Conservation (phyloP, 2,329 filamentous ascomycete species). For the Orbilia quercus region DNA sequence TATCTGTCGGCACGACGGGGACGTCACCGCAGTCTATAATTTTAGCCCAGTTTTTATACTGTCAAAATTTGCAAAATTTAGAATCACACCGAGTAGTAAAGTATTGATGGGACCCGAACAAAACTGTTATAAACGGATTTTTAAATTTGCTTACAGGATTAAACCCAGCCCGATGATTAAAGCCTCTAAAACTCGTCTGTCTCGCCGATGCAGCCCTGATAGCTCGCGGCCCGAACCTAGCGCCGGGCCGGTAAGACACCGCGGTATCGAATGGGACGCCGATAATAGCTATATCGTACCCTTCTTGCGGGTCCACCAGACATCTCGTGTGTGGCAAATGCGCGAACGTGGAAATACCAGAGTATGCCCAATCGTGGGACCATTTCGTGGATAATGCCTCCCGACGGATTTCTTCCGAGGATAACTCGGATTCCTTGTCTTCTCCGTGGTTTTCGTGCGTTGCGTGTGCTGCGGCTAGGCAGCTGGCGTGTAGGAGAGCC, state of each 20-base stretch:
- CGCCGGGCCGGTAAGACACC: conserved; percentile 76
- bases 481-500: conserved; percentile 14
- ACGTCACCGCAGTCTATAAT: conserved; percentile 93
- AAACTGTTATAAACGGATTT: too few relatives aligned
- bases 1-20: conserved; percentile 86
- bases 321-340: conserved; percentile 77
- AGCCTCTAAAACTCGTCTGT: conserved; percentile 81
- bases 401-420: conserved; percentile 7
- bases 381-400: conserved; percentile 37
- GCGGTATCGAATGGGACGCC: conserved; percentile 80
- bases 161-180: conserved; percentile 82
- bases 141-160: conserved; percentile 70
- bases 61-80: neutral
- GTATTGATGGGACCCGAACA: too few relatives aligned
- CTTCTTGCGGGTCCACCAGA: conserved; percentile 72
- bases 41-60: conserved; percentile 78
- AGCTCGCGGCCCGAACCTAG: conserved; percentile 85
- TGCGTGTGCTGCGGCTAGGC: conserved; percentile 18
- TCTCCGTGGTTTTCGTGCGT: conserved; percentile 21
- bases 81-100: neutral
- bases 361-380: conserved; percentile 70
- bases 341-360: conserved; percentile 79
- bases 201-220: conserved; percentile 85
- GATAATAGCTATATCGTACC: conserved; percentile 77
- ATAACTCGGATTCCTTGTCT: neutral